Evolutionary conservation across 768 basidiomycete species (phyloP).

Genomic region (Podaxis carcinomalis): DNA sequence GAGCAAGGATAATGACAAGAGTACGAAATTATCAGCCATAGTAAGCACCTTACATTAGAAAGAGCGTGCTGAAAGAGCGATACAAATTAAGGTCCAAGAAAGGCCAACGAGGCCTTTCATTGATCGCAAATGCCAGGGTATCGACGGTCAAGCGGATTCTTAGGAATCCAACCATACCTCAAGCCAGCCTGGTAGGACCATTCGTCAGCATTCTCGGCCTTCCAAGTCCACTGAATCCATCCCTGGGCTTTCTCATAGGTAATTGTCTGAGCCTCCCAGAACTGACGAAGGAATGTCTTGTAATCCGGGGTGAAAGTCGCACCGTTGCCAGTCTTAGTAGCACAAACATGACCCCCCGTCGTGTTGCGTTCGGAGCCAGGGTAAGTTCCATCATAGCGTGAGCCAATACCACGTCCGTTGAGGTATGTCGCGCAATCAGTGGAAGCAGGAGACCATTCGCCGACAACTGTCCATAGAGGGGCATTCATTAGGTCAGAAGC

Average conservation of each 20-base stretch:
- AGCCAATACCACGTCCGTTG: slow-evolving; percentile 72
- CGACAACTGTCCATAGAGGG: slow-evolving; percentile 76
- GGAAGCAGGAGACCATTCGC: slow-evolving; percentile 77
- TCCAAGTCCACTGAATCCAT: slow-evolving; percentile 85
- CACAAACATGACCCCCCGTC: slow-evolving; percentile 42
- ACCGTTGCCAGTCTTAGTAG: slow-evolving; percentile 62
- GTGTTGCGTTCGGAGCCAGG: slow-evolving; percentile 62
- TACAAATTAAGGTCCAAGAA: background rate
- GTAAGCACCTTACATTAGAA: background rate
- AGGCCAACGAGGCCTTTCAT: slow-evolving; percentile 24
- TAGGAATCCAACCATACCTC: slow-evolving; percentile 80
- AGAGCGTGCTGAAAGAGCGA: background rate
- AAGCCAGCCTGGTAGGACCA: slow-evolving; percentile 88
- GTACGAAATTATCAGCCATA: background rate
- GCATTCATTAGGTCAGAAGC: slow-evolving; percentile 41
- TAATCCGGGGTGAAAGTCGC: slow-evolving; percentile 69
- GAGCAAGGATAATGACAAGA: no score
- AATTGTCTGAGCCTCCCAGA: slow-evolving; percentile 81
- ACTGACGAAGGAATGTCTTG: slow-evolving; percentile 74
- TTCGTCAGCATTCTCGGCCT: slow-evolving; percentile 77
- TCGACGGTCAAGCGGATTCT: slow-evolving; percentile 35
- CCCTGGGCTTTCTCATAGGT: slow-evolving; percentile 64
- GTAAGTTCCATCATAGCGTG: slow-evolving; percentile 61
- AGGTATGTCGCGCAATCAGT: slow-evolving; percentile 81
- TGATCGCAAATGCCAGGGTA: slow-evolving; percentile 43